phyloP scores from a whole-genome alignment of 495 filamentous ascomycete genomes.

The Opeltia flavorubescens region DNA sequence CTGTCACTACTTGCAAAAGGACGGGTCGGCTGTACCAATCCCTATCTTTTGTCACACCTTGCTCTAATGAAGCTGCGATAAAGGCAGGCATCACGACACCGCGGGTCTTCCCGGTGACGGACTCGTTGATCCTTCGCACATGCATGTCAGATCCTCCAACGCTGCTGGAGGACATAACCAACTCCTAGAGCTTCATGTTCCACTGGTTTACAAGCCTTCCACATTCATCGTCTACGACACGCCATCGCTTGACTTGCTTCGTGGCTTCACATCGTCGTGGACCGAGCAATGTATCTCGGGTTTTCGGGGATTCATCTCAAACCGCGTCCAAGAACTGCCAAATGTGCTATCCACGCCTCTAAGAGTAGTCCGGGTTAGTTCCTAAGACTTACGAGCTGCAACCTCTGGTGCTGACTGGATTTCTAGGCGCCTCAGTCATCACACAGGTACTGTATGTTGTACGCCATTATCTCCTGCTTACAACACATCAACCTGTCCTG shows the following conservation, averaged over 20 bases:
- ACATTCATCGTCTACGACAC: background rate
- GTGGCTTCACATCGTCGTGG: constrained; percentile 9
- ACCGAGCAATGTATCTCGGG: constrained; percentile 54
- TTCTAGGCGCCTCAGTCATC: constrained; percentile 77
- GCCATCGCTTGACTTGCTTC: background rate
- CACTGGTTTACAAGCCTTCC: background rate
- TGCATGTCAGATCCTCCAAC: background rate
- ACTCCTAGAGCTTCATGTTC: background rate
- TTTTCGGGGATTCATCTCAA: constrained; percentile 72
- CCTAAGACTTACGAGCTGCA: background rate
- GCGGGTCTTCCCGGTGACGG: background rate
- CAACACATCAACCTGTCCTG: constrained; percentile 77
- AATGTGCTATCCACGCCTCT: constrained; percentile 83
- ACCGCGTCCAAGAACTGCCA: constrained; percentile 72
- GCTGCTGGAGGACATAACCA: background rate
- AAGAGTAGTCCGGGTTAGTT: constrained; percentile 68
- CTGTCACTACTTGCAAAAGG: no score
- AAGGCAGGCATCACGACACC: no score
- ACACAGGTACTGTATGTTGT: constrained; percentile 72
- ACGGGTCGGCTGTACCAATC: no score
- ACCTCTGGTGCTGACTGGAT: constrained; percentile 3
- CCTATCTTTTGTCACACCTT: no score
- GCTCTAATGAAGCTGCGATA: no score
- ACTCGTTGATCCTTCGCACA: background rate
- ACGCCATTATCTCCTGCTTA: constrained; percentile 69